Evolutionary conservation across 106 monocot genomes (phyloP).

Genomic region (Dendrobium catenatum): DNA sequence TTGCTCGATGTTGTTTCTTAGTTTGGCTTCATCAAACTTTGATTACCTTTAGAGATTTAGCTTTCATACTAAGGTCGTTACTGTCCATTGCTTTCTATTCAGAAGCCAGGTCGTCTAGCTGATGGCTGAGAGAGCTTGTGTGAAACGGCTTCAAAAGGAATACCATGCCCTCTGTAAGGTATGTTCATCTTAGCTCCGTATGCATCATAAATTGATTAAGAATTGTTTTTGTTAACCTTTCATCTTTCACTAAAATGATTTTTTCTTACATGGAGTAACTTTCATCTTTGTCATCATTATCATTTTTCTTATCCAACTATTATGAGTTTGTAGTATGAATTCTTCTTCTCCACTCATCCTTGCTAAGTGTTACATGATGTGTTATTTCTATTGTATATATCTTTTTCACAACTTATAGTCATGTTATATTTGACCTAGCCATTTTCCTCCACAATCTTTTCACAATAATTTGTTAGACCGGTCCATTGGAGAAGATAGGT

Average conservation of each 20-base stretch:
- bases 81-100: background rate
- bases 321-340: background rate
- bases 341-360: background rate
- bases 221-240: background rate
- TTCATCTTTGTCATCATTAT: background rate
- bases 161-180: constrained; percentile 26
- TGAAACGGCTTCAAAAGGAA: constrained; percentile 28
- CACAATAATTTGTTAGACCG: too few relatives aligned
- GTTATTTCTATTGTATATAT: background rate
- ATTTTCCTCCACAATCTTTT: too few relatives aligned
- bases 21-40: background rate
- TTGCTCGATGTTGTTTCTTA: background rate
- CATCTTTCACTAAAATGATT: background rate
- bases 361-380: background rate
- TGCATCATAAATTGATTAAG: background rate
- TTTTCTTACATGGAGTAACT: background rate
- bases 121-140: constrained; percentile 24
- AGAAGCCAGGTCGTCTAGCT: background rate
- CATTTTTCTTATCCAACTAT: background rate
- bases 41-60: background rate
- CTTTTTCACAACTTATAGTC: background rate
- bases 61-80: background rate
- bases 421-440: too few relatives aligned
- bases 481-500: too few relatives aligned
- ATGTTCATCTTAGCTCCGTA: background rate